Evolutionary conservation across 805 yeast species (phyloP), one percentile per base, ranked within the genome.

Genomic region (Ogataea populi-albae): DNA sequence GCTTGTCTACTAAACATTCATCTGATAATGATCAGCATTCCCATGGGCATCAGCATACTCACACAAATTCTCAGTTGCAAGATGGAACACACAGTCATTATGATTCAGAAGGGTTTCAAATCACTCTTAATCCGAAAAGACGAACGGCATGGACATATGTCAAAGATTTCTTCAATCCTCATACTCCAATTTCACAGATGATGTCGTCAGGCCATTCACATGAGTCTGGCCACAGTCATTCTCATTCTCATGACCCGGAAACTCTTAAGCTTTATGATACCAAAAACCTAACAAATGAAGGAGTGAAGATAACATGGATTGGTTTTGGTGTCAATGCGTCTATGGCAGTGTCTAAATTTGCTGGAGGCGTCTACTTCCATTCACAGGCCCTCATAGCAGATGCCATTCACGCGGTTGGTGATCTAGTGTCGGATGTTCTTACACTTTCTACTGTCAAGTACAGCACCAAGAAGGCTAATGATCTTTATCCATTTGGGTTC

Each of bases 381-480:
- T 93, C 98, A 0, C 96, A 89, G 58, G 89, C 97, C 2, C 72
- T 93, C 38, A 58, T 89, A 32, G 98, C 98, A 1, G 98, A 93
- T 61, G 89, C 97, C 1, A 81, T 88, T 19, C 98, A 93, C 63
- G 91, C 98, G 0, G 71, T 86, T 15, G 81, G 94, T 30, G 98
- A 93, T 61, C 68, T 91, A 65, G 74, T 93, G 11, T 85, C 95
- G 6, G 98, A 93, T 59, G 74, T 91, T 30, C 65, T 93, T 46
- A 93, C 98, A 0, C 67, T 93, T 38, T 81, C 88, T 4, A 91
- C 98, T 1, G 96, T 93, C 14, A 79, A 85, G 21, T 77, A 83
- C 32, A 80, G 94, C 4, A 61, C 70, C 8, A 77, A 76, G 46
- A 64, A 73, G 6, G 82, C 89, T 8, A 71, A 74, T 21, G 54